phyloP scores from a whole-genome alignment of 768 basidiomycete species.

The Candolleomyces aberdarensis region DNA sequence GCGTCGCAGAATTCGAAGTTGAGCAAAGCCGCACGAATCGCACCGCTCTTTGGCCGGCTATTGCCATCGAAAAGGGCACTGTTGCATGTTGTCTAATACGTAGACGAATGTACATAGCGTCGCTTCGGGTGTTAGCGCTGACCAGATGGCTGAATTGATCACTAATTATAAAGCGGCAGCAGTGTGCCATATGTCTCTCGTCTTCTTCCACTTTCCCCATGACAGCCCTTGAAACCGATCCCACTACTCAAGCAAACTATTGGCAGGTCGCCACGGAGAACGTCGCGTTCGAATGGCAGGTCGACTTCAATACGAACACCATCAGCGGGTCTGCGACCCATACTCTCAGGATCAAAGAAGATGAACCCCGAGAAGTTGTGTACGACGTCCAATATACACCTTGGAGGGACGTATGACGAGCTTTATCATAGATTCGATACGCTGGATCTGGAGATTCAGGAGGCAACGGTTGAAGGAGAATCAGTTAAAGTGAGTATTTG shows the following conservation, averaged over 20 bases:
- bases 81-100: no score
- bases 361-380: slow-evolving; percentile 58
- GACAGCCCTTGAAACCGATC: slow-evolving; percentile 40
- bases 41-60: no score
- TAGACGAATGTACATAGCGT: no score
- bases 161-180: not conserved
- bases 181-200: not conserved
- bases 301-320: slow-evolving; percentile 65
- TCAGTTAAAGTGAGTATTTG: slow-evolving; percentile 40
- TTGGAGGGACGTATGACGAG: not conserved
- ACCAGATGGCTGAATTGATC: not conserved
- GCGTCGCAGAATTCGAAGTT: no score
- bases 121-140: no score
- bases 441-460: slow-evolving; percentile 56
- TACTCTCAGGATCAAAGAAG: slow-evolving; percentile 50
- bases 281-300: slow-evolving; percentile 70
- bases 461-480: slow-evolving; percentile 51
- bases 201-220: slow-evolving; percentile 10
- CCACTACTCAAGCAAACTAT: slow-evolving; percentile 83
- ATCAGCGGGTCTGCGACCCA: slow-evolving; percentile 69
- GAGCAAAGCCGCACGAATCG: no score
- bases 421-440: slow-evolving; percentile 63
- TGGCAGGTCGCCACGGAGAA: slow-evolving; percentile 60
- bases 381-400: slow-evolving; percentile 26
- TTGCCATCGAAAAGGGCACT: no score